Evolutionary conservation across 352 stramenopile genomes (phyloP), one percentile per base, ranked within the genome.

Genomic region (Globisporangium paroecandrum): DNA sequence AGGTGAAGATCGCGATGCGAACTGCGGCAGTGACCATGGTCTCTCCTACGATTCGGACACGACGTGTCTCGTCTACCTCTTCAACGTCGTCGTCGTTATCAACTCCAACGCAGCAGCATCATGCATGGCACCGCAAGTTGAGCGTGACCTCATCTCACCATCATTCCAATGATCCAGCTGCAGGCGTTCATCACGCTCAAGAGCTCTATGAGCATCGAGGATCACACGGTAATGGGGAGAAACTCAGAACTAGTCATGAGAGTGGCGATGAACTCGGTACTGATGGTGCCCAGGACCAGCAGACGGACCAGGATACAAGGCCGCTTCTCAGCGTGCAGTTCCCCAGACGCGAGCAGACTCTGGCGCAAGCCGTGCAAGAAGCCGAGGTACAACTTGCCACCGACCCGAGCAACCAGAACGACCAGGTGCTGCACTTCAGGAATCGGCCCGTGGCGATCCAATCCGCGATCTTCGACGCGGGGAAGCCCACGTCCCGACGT

Each of bases 391-490:
- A 64, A 1, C 3, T 72, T 0, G 34, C 51, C 0, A 49, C 22
- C 0, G 51, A 64, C 12, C 53, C n/a, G 0, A 56, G 66, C 5
- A 60, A 71, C 36, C 22, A 51, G 1, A 62, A 81, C 15, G 71
- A 81, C 18, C 69, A 89, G n/a, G 79, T 78, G 2, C 83, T 73
- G 6, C 80, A 76, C 41, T 93, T 93, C 49, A 82, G 81, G 8
- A 68, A 80, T 29, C 83, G 85, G 0, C 76, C 83, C 2, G 79
- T 89, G 8, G 61, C 75, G 41, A 49, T 49, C 3, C 15, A 64
- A 1, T 77, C 61, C 0, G 81, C 79, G 4, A 66, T 87, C 5
- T 25, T 77, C 29, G 82, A 90, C 38, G 72, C 73, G 10, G 71
- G 69, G 0, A 68, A 63, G 41, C 69, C 81, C 6, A 64, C 77